Percentiles rank a stretch among this genome's conserved stretches.
These are phyloP conservation scores for Diaporthe humulicola DNA, from an alignment of 2,329 filamentous ascomycete species.

Conservation along the genomic window DNA sequence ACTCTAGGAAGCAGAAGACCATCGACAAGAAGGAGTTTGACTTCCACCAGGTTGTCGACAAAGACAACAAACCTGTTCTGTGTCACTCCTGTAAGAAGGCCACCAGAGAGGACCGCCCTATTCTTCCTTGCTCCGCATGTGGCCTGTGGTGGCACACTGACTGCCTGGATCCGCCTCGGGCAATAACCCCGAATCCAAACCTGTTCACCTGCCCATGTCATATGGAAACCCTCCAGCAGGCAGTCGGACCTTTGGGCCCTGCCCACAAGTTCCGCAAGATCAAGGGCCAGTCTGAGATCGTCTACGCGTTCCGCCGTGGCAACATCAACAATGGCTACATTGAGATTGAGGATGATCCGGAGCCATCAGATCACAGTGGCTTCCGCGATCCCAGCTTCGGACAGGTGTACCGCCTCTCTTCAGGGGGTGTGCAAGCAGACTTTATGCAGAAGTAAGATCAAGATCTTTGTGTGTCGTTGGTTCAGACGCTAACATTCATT, in stretches of 20 bases:
- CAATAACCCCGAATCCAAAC: slow-evolving; percentile 80
- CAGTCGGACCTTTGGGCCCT: slow-evolving; percentile 68
- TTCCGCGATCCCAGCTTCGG: slow-evolving; percentile 35
- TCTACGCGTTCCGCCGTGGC: slow-evolving; percentile 71
- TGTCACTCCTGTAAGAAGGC: slow-evolving; percentile 82
- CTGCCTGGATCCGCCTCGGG: slow-evolving; percentile 87
- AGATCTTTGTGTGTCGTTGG: too few species aligned
- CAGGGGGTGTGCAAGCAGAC: slow-evolving; percentile 35
- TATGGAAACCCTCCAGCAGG: slow-evolving; percentile 76
- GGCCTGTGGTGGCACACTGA: slow-evolving; percentile 90
- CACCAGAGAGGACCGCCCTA: slow-evolving; percentile 73
- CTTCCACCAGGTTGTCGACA: slow-evolving; percentile 77
- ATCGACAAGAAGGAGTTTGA: slow-evolving; percentile 76
- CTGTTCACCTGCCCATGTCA: slow-evolving; percentile 94
- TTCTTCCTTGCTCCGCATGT: slow-evolving; percentile 90
- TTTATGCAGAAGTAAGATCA: slow-evolving; percentile 36
- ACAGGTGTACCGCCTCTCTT: slow-evolving; percentile 14
- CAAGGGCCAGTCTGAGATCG: slow-evolving; percentile 66
- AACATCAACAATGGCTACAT: slow-evolving; percentile 79
- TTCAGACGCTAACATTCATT: neutral
- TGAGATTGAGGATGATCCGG: slow-evolving; percentile 71
- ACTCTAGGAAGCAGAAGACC: slow-evolving; percentile 63
- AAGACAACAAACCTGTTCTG: slow-evolving; percentile 80
- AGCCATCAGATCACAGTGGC: slow-evolving; percentile 56
- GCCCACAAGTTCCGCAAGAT: slow-evolving; percentile 74